Evolutionary conservation across 345 rosid genomes (phyloP).

Genomic region (Raphanus raphanistrum): DNA sequence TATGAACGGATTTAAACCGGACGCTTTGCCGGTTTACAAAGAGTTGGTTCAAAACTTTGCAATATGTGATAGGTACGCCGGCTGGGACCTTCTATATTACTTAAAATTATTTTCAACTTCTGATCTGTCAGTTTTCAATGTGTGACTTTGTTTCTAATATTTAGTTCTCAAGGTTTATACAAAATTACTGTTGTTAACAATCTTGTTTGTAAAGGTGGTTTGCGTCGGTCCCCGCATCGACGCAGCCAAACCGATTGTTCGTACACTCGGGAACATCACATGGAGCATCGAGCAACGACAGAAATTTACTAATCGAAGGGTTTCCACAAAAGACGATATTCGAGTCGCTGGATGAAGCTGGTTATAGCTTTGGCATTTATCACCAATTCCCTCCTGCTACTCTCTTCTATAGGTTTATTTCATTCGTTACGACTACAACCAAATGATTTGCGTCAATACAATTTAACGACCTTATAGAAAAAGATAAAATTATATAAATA

Average conservation of each 20-base stretch:
- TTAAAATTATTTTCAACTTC: not conserved
- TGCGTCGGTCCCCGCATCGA: slow-evolving; percentile 59
- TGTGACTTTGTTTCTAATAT: slow-evolving; percentile 13
- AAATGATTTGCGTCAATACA: not conserved
- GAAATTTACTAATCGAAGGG: slow-evolving; percentile 45
- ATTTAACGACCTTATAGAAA: not conserved
- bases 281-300: slow-evolving; percentile 57
- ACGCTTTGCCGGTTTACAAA: slow-evolving; percentile 54
- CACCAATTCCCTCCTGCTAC: slow-evolving; percentile 53
- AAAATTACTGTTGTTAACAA: not conserved
- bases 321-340: slow-evolving; percentile 67
- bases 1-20: slow-evolving; percentile 80
- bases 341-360: slow-evolving; percentile 61
- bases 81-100: not conserved
- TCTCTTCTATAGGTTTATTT: slow-evolving; percentile 54
- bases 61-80: slow-evolving; percentile 47
- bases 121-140: too few species aligned
- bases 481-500: too few species aligned
- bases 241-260: slow-evolving; percentile 60
- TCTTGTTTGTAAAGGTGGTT: slow-evolving; percentile 47
- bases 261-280: slow-evolving; percentile 66
- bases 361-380: slow-evolving; percentile 57
- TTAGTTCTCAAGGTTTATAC: slow-evolving; percentile 37
- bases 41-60: slow-evolving; percentile 58
- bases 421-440: not conserved